Evolutionary conservation across 306 rosid genomes (phyloP).

Genomic region (Sicyos edulis): DNA sequence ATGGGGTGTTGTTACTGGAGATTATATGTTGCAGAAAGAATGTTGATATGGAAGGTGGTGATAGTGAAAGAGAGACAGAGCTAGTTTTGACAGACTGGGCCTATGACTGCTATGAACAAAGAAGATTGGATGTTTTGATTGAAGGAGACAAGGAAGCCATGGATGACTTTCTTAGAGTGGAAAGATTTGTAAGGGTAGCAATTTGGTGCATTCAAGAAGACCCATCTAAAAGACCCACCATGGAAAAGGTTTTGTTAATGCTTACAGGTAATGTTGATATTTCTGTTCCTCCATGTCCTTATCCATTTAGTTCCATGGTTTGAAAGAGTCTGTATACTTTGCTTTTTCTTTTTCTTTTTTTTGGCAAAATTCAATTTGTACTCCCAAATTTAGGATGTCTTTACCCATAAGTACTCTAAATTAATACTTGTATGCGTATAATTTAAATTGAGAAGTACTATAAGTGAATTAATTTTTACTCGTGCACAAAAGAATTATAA

Average conservation of each 20-base stretch:
- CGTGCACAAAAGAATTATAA: too few relatives aligned
- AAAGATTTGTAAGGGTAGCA: conserved; percentile 28
- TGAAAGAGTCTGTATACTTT: neutral
- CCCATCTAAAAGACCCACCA: conserved; percentile 24
- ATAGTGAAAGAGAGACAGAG: conserved; percentile 15
- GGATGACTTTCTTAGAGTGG: conserved; percentile 19
- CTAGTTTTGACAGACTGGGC: conserved; percentile 32
- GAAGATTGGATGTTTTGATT: conserved; percentile 20
- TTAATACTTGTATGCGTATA: too few relatives aligned
- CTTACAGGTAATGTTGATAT: conserved; percentile 32
- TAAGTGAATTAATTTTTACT: too few relatives aligned
- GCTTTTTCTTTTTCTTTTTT: too few relatives aligned
- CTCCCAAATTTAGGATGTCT: too few relatives aligned
- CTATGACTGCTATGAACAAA: conserved; percentile 27
- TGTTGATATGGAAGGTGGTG: conserved; percentile 14
- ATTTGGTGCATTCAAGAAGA: conserved; percentile 31
- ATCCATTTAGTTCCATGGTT: conserved; percentile 1
- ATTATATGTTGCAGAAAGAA: conserved; percentile 16
- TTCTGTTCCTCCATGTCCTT: conserved; percentile 30
- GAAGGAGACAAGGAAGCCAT: conserved; percentile 20
- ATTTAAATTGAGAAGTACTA: too few relatives aligned
- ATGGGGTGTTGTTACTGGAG: conserved; percentile 11
- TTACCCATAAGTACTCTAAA: too few relatives aligned
- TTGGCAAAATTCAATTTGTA: too few relatives aligned
- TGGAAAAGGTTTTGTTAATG: conserved; percentile 28